A percentile compares a stretch with the other conserved stretches of the same genome.
These are phyloP conservation scores for Paxillus rubicundulus DNA, from an alignment of 768 basidiomycete genomes.

Conservation along the genomic window DNA sequence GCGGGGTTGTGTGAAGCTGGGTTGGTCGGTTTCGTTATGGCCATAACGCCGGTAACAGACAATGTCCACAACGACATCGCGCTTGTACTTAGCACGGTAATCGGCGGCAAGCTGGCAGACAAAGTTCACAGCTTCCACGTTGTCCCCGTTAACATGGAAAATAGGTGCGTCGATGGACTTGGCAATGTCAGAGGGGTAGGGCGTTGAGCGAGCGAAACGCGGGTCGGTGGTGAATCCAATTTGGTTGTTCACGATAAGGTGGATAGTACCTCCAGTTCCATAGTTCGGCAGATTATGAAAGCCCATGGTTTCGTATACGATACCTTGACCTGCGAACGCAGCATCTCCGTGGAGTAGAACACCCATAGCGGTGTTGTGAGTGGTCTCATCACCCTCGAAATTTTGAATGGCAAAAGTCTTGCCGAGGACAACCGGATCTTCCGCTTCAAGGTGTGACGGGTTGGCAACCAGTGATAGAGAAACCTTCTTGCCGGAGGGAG, in stretches of 20 bases:
- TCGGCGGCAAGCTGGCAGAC: slow-evolving; percentile 98
- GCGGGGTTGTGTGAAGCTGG: slow-evolving; percentile 95
- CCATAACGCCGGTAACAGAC: slow-evolving; percentile 99
- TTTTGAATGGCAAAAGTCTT: slow-evolving; percentile 98
- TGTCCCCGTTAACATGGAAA: slow-evolving; percentile 99
- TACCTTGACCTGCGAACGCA: slow-evolving; percentile 96
- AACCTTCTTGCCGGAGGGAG: slow-evolving; percentile 97
- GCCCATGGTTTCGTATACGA: slow-evolving; percentile 99
- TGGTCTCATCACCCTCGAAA: slow-evolving; percentile 81
- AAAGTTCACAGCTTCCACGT: slow-evolving; percentile 96
- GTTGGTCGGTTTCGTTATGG: slow-evolving; percentile 99
- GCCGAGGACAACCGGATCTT: slow-evolving; percentile 96
- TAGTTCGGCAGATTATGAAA: slow-evolving; percentile 94
- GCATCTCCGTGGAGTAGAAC: slow-evolving; percentile 97
- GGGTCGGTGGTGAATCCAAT: slow-evolving; percentile 99
- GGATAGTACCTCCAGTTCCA: slow-evolving; percentile 97
- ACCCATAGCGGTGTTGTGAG: slow-evolving; percentile 86
- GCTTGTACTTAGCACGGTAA: slow-evolving; percentile 97
- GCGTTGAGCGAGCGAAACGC: slow-evolving; percentile 94
- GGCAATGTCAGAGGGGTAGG: slow-evolving; percentile 97
- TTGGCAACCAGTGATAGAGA: slow-evolving; percentile 97
- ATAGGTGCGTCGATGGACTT: slow-evolving; percentile 98
- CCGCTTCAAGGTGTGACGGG: slow-evolving; percentile 96
- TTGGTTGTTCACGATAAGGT: slow-evolving; percentile 98
- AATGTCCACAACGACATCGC: slow-evolving; percentile 97